These are phyloP conservation scores for Hymenoscyphus fraxineus DNA, from an alignment of 2,329 filamentous ascomycete species.

Conservation along the genomic window DNA sequence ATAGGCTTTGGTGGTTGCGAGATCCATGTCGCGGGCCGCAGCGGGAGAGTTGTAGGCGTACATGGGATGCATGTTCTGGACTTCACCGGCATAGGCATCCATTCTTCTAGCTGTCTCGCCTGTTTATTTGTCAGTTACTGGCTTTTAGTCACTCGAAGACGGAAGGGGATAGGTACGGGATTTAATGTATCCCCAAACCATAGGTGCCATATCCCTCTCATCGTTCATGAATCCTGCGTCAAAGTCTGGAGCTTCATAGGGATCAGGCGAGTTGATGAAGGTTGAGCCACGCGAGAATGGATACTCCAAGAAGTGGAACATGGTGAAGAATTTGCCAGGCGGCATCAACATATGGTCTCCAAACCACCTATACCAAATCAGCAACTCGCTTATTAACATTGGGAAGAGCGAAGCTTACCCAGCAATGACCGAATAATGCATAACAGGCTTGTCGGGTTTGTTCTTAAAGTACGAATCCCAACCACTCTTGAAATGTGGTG, in stretches of 20 bases:
- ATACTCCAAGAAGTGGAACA: constrained; percentile 54
- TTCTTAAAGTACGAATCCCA: constrained; percentile 83
- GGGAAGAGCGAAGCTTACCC: constrained; percentile 42
- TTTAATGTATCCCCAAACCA: constrained; percentile 64
- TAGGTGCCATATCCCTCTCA: constrained; percentile 77
- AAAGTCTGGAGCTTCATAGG: constrained; percentile 73
- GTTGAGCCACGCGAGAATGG: constrained; percentile 59
- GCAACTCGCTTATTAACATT: constrained; percentile 35
- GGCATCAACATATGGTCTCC: constrained; percentile 58
- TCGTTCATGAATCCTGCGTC: constrained; percentile 84
- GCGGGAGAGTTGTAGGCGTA: constrained; percentile 68
- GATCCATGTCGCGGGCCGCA: constrained; percentile 67
- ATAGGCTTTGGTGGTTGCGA: constrained; percentile 71
- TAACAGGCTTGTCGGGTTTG: constrained; percentile 81
- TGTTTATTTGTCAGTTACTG: constrained; percentile 43
- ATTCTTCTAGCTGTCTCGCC: constrained; percentile 59
- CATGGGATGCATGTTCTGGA: constrained; percentile 60
- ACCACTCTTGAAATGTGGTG: constrained; percentile 66
- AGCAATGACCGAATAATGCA: constrained; percentile 77
- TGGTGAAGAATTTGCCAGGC: constrained; percentile 48
- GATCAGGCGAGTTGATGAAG: constrained; percentile 56
- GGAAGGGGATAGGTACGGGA: constrained; percentile 52
- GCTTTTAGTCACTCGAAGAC: not conserved
- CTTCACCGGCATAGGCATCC: constrained; percentile 47
- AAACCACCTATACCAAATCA: constrained; percentile 42